Evolutionary conservation across 192 early-diverging fungal genomes (phyloP).

Genomic region (Allomyces javanicus): DNA sequence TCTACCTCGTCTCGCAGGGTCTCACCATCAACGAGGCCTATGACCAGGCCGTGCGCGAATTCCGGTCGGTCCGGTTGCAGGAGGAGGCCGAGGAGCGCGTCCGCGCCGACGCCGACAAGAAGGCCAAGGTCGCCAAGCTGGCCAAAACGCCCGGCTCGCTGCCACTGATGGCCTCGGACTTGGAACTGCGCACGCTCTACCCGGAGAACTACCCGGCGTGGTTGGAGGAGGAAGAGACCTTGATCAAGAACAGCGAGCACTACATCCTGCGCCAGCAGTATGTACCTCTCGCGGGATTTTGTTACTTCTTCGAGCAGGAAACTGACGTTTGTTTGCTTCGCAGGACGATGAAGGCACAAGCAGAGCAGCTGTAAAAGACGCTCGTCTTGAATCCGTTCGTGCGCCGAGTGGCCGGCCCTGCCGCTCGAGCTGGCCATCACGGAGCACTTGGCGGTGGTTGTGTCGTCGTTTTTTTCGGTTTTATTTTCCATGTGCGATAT

Average conservation of each 20-base stretch:
- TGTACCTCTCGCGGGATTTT: not conserved
- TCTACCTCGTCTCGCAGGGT: slow-evolving; percentile 50
- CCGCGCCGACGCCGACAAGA: not conserved
- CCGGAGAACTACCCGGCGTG: not conserved
- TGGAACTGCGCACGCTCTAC: not conserved
- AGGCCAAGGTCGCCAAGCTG: not conserved
- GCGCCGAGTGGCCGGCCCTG: too few relatives aligned
- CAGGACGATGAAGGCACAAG: too few relatives aligned
- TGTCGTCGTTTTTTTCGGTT: too few relatives aligned
- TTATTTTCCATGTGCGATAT: too few relatives aligned
- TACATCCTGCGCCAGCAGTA: not conserved
- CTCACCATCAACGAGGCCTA: slow-evolving; percentile 62
- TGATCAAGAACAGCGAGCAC: not conserved
- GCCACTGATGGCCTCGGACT: not conserved
- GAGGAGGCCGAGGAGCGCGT: slow-evolving; percentile 52
- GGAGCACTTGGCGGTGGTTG: too few relatives aligned
- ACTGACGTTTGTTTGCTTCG: too few relatives aligned
- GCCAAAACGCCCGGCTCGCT: not conserved
- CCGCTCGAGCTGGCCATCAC: too few relatives aligned
- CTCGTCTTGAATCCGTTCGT: too few relatives aligned
- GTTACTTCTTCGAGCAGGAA: too few relatives aligned
- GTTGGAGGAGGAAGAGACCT: not conserved
- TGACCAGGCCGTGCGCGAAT: slow-evolving; percentile 48
- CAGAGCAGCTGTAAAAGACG: too few relatives aligned
- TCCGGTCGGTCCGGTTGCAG: slow-evolving; percentile 57